A percentile compares a stretch with the other conserved stretches of the same genome.
phyloP scores from a whole-genome alignment of 2,329 filamentous ascomycete genomes.

The Metarhizium anisopliae region DNA sequence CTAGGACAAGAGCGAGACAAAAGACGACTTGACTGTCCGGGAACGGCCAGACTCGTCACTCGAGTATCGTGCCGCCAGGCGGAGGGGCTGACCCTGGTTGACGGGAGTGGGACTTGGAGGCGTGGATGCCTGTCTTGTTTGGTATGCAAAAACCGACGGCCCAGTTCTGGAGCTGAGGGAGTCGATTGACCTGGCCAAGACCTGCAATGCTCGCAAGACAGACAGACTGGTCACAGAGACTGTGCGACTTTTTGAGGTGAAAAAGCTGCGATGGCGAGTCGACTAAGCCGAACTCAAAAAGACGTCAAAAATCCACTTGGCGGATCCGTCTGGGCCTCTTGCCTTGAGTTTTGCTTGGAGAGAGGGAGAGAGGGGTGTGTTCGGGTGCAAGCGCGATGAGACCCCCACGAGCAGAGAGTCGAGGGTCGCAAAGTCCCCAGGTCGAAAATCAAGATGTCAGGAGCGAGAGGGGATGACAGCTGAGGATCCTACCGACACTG shows the following conservation, averaged over 20 bases:
- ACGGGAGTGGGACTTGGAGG: conserved; percentile 5
- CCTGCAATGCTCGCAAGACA: background rate
- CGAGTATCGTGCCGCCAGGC: background rate
- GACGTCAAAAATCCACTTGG: conserved; percentile 1
- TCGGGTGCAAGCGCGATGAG: background rate
- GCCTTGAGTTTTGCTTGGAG: background rate
- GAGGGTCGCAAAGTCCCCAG: background rate
- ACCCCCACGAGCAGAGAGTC: background rate
- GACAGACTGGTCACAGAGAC: background rate
- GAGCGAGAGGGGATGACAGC: background rate
- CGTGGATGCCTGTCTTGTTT: background rate
- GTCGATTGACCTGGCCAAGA: background rate
- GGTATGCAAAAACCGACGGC: background rate
- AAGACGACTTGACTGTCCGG: conserved; percentile 1
- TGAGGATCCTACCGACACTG: too few species aligned
- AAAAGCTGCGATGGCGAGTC: background rate
- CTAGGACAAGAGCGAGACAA: background rate
- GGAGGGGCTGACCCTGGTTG: conserved; percentile 6
- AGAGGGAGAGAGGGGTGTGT: background rate
- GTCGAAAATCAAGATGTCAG: background rate
- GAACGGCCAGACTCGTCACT: conserved; percentile 5
- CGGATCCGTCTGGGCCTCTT: background rate
- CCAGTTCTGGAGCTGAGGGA: background rate
- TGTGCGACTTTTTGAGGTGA: background rate
- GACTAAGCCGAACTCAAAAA: background rate